Conservation (phyloP, 768 basidiomycete genomes). For the Lyophyllum decastes region DNA sequence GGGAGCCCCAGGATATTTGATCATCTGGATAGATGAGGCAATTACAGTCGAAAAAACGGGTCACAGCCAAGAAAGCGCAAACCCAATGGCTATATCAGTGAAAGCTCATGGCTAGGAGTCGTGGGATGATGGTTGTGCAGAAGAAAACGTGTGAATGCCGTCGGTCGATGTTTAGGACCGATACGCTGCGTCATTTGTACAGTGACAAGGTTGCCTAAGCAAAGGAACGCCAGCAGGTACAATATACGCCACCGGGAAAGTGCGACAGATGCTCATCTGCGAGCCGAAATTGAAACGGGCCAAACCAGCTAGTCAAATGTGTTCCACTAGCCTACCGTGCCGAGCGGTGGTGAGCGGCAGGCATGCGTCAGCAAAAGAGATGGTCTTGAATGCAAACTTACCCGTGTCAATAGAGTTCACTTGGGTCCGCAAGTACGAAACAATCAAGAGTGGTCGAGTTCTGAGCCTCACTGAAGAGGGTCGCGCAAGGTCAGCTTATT, state of each 20-base stretch:
- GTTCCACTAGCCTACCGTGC: too few relatives aligned
- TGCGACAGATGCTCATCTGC: not conserved
- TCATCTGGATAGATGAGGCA: not conserved
- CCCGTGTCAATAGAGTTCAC: not conserved
- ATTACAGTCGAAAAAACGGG: not conserved
- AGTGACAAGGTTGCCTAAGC: not conserved
- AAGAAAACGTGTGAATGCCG: constrained; percentile 4
- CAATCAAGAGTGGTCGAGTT: not conserved
- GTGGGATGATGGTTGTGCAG: not conserved
- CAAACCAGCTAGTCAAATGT: not conserved
- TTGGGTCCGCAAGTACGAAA: not conserved
- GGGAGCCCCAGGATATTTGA: not conserved
- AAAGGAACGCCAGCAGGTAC: not conserved
- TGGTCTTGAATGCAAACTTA: not conserved
- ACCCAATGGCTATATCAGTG: not conserved
- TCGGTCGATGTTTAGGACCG: constrained; percentile 17
- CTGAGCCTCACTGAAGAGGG: not conserved
- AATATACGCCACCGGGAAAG: not conserved
- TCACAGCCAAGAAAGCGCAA: not conserved
- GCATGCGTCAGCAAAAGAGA: not conserved
- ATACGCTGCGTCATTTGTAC: constrained; percentile 3
- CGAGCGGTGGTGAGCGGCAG: not conserved
- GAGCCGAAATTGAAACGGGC: not conserved
- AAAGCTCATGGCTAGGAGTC: not conserved
- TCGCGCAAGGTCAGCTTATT: not conserved